Evolutionary conservation across 208 protist genomes (phyloP).

Genomic region (Wallacemonas sp.): DNA sequence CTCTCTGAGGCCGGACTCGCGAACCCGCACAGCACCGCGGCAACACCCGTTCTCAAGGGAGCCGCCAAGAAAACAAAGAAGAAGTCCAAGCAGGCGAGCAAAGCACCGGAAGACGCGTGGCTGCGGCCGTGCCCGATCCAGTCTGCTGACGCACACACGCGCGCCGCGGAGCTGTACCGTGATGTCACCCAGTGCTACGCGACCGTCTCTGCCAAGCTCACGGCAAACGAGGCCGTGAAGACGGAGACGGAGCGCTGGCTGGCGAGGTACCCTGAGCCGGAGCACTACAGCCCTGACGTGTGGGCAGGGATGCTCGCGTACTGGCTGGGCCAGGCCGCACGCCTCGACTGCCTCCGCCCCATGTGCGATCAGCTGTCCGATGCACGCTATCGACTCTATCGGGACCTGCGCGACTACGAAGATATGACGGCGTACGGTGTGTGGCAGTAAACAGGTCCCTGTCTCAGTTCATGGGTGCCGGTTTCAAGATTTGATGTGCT

Average conservation of each 20-base stretch:
- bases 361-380: not conserved
- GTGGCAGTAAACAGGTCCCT: too few species aligned
- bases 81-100: not conserved
- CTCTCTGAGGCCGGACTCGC: not conserved
- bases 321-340: not conserved
- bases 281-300: not conserved
- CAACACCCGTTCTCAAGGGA: not conserved
- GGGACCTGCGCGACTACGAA: conserved; percentile 6
- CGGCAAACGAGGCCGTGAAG: not conserved
- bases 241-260: not conserved
- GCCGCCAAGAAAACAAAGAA: not conserved
- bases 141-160: not conserved
- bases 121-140: not conserved
- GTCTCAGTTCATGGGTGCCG: not conserved
- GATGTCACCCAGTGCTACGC: not conserved
- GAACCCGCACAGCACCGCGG: not conserved
- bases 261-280: not conserved
- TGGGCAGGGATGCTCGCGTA: not conserved
- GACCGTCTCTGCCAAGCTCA: not conserved
- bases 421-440: not conserved
- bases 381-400: not conserved
- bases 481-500: not conserved
- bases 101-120: not conserved
- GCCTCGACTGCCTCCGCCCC: not conserved
- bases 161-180: not conserved